Conservation (phyloP, 345 rosid species). For the Nasturtium officinale region DNA sequence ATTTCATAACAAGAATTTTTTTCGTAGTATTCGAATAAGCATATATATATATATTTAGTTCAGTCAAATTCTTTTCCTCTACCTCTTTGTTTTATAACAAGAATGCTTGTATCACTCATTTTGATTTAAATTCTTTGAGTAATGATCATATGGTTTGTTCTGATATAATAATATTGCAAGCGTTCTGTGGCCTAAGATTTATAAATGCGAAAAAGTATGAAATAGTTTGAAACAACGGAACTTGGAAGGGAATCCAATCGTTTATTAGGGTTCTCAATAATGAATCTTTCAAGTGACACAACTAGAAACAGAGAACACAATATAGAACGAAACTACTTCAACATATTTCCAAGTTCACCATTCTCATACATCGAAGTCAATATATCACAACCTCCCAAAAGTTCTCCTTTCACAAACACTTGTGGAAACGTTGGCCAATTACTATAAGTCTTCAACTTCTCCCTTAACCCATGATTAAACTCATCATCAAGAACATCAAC, state of each 20-base stretch:
- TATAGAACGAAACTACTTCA: slow-evolving; percentile 42
- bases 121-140: too few species aligned
- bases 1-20: too few species aligned
- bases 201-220: not conserved
- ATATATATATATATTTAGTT: too few species aligned
- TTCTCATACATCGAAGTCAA: slow-evolving; percentile 76
- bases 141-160: too few species aligned
- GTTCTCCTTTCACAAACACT: slow-evolving; percentile 73
- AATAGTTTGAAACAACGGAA: slow-evolving; percentile 8
- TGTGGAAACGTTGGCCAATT: slow-evolving; percentile 97
- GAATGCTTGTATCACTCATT: too few species aligned
- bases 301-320: not conserved
- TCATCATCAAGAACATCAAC: slow-evolving; percentile 91
- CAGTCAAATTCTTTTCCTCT: too few species aligned
- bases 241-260: not conserved
- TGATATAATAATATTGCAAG: too few species aligned
- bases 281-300: slow-evolving; percentile 9
- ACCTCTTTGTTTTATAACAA: too few species aligned
- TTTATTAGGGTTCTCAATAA: not conserved
- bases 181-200: too few species aligned
- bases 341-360: slow-evolving; percentile 69
- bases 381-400: slow-evolving; percentile 88
- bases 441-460: slow-evolving; percentile 79
- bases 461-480: slow-evolving; percentile 73
- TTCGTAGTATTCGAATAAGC: too few species aligned